phyloP scores from a whole-genome alignment of 2,329 filamentous ascomycete genomes.

The Conoideocrella luteorostrata region DNA sequence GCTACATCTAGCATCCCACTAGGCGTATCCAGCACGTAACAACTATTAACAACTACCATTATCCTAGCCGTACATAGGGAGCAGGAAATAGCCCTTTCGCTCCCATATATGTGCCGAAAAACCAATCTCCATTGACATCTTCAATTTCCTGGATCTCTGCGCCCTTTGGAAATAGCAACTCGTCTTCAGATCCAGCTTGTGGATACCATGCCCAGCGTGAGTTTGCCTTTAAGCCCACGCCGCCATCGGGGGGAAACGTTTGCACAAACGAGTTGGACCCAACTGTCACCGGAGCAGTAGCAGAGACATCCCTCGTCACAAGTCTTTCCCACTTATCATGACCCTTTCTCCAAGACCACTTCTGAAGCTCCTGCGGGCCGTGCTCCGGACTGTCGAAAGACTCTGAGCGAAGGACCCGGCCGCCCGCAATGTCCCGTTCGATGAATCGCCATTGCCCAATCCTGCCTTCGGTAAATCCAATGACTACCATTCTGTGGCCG shows the following conservation, averaged over 20 bases:
- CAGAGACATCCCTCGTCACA: conserved; percentile 45
- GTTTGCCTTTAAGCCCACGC: conserved; percentile 54
- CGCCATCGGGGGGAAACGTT: conserved; percentile 68
- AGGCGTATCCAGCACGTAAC: no score
- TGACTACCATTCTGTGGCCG: conserved; percentile 77
- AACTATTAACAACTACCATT: no score
- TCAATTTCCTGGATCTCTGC: conserved; percentile 79
- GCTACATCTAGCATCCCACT: no score
- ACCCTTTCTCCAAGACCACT: conserved; percentile 46
- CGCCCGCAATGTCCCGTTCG: conserved; percentile 70
- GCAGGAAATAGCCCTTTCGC: conserved; percentile 73
- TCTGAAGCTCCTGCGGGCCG: conserved; percentile 30
- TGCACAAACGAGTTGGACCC: conserved; percentile 20
- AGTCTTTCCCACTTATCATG: conserved; percentile 37
- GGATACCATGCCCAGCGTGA: conserved; percentile 79
- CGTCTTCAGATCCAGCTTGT: conserved; percentile 56
- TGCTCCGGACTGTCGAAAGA: conserved; percentile 32
- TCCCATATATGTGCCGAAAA: conserved; percentile 79
- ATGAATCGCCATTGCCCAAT: conserved; percentile 63
- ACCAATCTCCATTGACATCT: conserved; percentile 89
- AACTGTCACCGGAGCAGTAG: conserved; percentile 30
- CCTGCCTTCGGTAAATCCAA: conserved; percentile 65
- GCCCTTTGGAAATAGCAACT: conserved; percentile 75
- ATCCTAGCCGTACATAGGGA: conserved; percentile 52
- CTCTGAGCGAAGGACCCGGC: conserved; percentile 59